phyloP scores from a whole-genome alignment of 2,329 filamentous ascomycete species.

The Neurospora sp. region DNA sequence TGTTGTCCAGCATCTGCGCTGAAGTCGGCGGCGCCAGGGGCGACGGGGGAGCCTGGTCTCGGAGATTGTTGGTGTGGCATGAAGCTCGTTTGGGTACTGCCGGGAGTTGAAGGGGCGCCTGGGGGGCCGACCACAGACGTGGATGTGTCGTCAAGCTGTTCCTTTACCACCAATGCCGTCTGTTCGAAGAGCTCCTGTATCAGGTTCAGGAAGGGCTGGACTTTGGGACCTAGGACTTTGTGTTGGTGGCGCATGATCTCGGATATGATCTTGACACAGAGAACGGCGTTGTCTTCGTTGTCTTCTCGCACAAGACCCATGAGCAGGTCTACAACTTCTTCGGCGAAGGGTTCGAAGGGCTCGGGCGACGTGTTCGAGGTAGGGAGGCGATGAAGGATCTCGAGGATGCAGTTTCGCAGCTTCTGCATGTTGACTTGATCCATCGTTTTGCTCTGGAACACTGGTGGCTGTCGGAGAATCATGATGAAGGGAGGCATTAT shows the following conservation, averaged over 20 bases:
- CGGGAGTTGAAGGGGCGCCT: constrained; percentile 56
- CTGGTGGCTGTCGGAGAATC: constrained; percentile 74
- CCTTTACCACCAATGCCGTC: constrained; percentile 88
- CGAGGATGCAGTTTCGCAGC: constrained; percentile 84
- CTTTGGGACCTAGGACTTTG: constrained; percentile 66
- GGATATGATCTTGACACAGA: constrained; percentile 97
- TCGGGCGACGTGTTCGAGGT: constrained; percentile 63
- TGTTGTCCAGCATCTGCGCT: constrained; percentile 74
- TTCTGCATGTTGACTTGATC: constrained; percentile 67
- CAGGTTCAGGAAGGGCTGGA: constrained; percentile 80
- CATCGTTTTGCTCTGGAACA: constrained; percentile 80
- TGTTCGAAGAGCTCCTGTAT: constrained; percentile 95
- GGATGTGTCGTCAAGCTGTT: constrained; percentile 78
- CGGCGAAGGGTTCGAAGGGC: constrained; percentile 77
- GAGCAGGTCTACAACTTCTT: constrained; percentile 79
- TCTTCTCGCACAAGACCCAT: constrained; percentile 83
- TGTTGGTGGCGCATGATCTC: constrained; percentile 91
- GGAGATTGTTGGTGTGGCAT: constrained; percentile 55
- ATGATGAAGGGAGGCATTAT: constrained; percentile 83
- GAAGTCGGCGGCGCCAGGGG: constrained; percentile 64
- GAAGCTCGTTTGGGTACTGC: constrained; percentile 58
- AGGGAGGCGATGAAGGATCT: constrained; percentile 81
- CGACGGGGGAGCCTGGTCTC: constrained; percentile 79
- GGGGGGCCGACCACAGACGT: constrained; percentile 29
- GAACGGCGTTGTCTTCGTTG: constrained; percentile 97